These are phyloP conservation scores for Vinca minor DNA, from an alignment of 257 asterid genomes.

Conservation along the genomic window DNA sequence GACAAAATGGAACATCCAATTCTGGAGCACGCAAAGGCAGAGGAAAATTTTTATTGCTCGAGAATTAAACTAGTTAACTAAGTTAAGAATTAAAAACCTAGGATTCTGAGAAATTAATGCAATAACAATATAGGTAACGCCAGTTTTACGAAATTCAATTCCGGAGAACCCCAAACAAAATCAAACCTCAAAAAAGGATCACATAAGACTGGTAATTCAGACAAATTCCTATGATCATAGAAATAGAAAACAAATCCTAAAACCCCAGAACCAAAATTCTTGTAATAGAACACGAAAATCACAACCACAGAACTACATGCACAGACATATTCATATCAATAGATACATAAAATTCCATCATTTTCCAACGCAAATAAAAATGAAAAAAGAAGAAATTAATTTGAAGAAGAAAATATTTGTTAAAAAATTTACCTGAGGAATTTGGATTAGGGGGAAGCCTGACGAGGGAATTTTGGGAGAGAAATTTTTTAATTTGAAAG, in stretches of 20 bases:
- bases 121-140: neutral
- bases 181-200: constrained; percentile 1
- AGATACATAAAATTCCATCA: neutral
- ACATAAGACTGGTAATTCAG: neutral
- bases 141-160: neutral
- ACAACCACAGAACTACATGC: neutral
- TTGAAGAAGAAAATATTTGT: neutral
- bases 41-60: neutral
- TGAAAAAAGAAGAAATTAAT: neutral
- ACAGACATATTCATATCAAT: neutral
- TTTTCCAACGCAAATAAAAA: neutral
- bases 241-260: neutral
- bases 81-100: too few relatives aligned
- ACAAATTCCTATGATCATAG: neutral
- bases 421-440: neutral
- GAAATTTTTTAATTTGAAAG: neutral
- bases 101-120: too few relatives aligned
- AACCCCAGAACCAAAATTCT: neutral
- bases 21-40: too few relatives aligned
- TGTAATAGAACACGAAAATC: neutral
- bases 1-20: too few relatives aligned
- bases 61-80: neutral
- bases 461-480: too few relatives aligned
- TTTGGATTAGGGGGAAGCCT: neutral
- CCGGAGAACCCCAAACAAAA: neutral